Base-by-base conservation (phyloP, 768 basidiomycete genomes). In the Termitomyces sp. region DNA sequence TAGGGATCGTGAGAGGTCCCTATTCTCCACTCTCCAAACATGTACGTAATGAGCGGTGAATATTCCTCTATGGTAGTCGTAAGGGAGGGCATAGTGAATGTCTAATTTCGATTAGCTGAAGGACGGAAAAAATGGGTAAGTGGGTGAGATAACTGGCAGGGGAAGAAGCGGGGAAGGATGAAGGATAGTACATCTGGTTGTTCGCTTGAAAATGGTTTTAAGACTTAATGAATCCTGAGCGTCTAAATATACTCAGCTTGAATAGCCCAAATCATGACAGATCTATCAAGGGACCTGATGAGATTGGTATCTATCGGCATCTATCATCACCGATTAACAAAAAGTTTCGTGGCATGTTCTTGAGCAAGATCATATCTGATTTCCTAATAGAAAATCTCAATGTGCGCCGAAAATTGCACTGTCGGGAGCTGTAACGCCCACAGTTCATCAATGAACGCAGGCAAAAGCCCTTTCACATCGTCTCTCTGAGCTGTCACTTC, bases 381-480 rank as follows among this genome's bases (percentile, higher is more conserved):
- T 13, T 2, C 7, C 13, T 46, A 61, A 7, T 57, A 28, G 49
- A 65, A 64, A 46, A 76, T 60, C 58, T 71, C 71, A 18, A 82
- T 60, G 39, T 69, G 74, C 0, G 79, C 76, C 28, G 68, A 57
- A 22, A 67, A 61, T 22, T 65, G 64, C 35, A 81, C 69, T 12
- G 70, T 69, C 13, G 73, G 71, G 12, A 77, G 69, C 33, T 70
- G 64, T 32, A 82, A 69, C 0, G 63, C 58, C 70, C 74, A 84
- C 50, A 89, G 69, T 56, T 80, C 80, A 67, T 90, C 88, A 42
- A 90, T 84, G 65, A 90, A 70, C 0, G 81, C 85, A 35, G 85
- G 75, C 28, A 89, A 72, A 71, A 90, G 82, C 0, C 88, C 89
- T 60, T 77, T 78, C 32, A 88, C 83, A 58, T 80, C 75, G 1